Base-by-base conservation (phyloP, 192 early-diverging fungal species). In the Umbelopsis sp. region DNA sequence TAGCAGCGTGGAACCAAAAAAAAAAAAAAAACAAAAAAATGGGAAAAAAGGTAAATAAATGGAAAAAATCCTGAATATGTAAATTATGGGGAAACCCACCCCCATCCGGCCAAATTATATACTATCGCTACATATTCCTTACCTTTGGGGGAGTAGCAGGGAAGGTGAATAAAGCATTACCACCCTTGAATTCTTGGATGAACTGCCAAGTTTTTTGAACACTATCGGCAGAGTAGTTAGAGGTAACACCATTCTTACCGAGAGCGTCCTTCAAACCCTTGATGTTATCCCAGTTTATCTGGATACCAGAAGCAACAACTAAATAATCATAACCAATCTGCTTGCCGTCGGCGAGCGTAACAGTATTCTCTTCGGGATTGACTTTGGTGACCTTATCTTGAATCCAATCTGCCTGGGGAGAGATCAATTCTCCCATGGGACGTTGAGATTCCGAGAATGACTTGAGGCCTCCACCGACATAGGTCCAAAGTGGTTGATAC, bases 401-500 rank as follows among this genome's bases (percentile, higher is more conserved):
- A 71, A 95, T 86, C 92, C 92, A 95, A 29, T 89, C 83, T 17
- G 91, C 91, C 47, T 90, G 73, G 21, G 82, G 80, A n/a, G 93
- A 88, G 67, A 96, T 86, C 12, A 96, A 82, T 8, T 87, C 85
- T 45, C 75, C 80, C 74, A 87, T 92, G 14, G 93, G 87, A 72
- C 85, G 84, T 66, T 78, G 74, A 20, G 92, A 89, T 51, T 93
- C 91, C 3, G 68, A 74, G 59, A 96, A 87, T 36, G 88, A 66
- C 85, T 96, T 96, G 67, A 96, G 77, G 21, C 94, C 94, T 62
- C 82, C 91, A 44, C 94, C 94, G 45, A 96, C 94, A 89, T 93
- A 93, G 16, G 94, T 96, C 85, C 93, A 96, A 59, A 96, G 74
- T 38, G 94, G 94, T 86, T 96, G 94, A 78, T 95, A 93, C 86